Conservation (phyloP, 345 rosid genomes). For the Gossypium mustelinum region DNA sequence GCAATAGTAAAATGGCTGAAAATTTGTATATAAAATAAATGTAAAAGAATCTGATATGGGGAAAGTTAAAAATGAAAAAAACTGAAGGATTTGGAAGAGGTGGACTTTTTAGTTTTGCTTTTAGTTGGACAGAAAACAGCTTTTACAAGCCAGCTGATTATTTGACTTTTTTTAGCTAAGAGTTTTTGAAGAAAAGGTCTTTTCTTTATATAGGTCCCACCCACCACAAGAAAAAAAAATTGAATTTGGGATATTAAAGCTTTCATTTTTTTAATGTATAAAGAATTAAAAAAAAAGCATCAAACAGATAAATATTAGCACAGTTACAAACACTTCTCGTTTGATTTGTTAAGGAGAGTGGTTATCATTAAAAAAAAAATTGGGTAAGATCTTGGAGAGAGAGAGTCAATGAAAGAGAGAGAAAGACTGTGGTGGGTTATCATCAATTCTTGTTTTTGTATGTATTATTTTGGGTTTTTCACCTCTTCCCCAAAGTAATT, state of each 20-base stretch:
- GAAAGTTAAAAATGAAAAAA: neutral
- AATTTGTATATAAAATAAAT: neutral
- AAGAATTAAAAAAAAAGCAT: neutral
- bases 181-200: neutral
- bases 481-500: conserved; percentile 22
- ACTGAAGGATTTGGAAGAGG: neutral
- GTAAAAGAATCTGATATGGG: neutral
- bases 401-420: conserved; percentile 5
- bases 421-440: conserved; percentile 17
- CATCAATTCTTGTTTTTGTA: conserved; percentile 28
- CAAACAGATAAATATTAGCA: neutral
- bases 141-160: conserved; percentile 41
- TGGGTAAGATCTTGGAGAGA: conserved; percentile 24
- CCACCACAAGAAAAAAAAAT: conserved; percentile 14
- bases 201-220: conserved; percentile 16
- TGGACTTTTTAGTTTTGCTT: conserved; percentile 1
- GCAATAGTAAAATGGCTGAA: neutral
- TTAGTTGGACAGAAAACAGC: conserved; percentile 41
- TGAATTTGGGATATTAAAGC: neutral
- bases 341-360: conserved; percentile 24
- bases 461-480: conserved; percentile 9
- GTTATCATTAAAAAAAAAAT: neutral
- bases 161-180: conserved; percentile 41
- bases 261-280: too few relatives aligned
- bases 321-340: conserved; percentile 15